phyloP scores from a whole-genome alignment of 495 filamentous ascomycete species.

The Hyaloscypha hepaticicola region DNA sequence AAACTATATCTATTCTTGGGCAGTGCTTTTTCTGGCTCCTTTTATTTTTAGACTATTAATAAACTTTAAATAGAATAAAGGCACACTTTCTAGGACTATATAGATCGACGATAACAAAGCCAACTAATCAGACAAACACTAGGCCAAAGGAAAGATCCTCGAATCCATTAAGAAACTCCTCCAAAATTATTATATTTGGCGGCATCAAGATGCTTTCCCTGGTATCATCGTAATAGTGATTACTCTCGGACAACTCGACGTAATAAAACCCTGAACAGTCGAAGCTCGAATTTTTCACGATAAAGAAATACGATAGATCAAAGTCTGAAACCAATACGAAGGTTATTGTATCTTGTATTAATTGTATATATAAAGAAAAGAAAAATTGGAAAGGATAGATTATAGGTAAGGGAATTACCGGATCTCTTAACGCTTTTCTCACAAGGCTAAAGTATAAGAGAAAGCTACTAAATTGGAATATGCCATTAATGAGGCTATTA shows the following conservation, averaged over 20 bases:
- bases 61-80: constrained; percentile 13
- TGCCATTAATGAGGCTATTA: constrained; percentile 10
- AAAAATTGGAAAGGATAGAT: no score
- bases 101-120: no score
- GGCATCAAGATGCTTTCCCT: constrained; percentile 10
- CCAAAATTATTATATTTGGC: neutral
- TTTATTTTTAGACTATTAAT: constrained; percentile 8
- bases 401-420: no score
- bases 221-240: constrained; percentile 3
- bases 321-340: neutral
- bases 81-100: constrained; percentile 2
- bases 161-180: constrained; percentile 7
- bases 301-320: neutral
- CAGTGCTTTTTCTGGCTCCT: neutral
- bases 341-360: no score
- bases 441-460: no score
- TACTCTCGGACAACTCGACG: neutral
- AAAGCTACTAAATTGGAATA: constrained; percentile 7
- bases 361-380: no score
- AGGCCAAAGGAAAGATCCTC: constrained; percentile 1
- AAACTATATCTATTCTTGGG: neutral
- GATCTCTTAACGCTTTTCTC: no score
- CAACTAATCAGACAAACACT: no score
- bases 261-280: no score
- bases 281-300: no score